Conservation (phyloP, 2,329 filamentous ascomycete genomes). For the Helicocarpus griseus region DNA sequence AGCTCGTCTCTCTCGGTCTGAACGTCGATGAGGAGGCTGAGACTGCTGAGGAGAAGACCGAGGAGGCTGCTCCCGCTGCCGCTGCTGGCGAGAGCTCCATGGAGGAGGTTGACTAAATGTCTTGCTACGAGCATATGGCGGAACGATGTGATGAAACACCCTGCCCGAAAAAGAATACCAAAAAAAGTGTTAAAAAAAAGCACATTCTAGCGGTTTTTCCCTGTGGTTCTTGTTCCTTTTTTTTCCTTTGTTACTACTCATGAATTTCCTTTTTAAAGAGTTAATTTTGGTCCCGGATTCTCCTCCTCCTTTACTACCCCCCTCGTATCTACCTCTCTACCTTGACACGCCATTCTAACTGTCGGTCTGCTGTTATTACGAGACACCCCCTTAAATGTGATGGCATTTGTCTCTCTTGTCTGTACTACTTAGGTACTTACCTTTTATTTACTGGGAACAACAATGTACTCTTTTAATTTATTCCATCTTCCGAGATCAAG, state of each 20-base stretch:
- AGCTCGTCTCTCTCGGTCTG: slow-evolving; percentile 93
- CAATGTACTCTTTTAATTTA: too few relatives aligned
- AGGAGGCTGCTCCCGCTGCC: slow-evolving; percentile 52
- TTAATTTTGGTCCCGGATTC: too few relatives aligned
- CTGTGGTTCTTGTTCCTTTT: background rate
- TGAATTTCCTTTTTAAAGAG: too few relatives aligned
- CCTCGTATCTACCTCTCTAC: too few relatives aligned
- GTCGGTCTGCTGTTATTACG: too few relatives aligned
- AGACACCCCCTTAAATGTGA: too few relatives aligned
- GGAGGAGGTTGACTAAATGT: slow-evolving; percentile 95
- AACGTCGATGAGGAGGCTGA: slow-evolving; percentile 95
- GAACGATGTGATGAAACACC: slow-evolving; percentile 1
- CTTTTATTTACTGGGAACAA: too few relatives aligned
- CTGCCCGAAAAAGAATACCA: background rate
- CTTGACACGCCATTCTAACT: too few relatives aligned
- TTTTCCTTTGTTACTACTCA: slow-evolving; percentile 2
- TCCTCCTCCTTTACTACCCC: too few relatives aligned
- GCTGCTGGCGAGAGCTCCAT: slow-evolving; percentile 82
- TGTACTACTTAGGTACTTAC: too few relatives aligned
- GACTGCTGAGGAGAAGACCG: slow-evolving; percentile 46
- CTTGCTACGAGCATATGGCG: background rate
- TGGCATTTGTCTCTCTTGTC: too few relatives aligned
- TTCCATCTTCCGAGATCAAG: too few relatives aligned
- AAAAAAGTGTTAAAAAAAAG: slow-evolving; percentile 5
- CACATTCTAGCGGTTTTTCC: background rate